Conservation (phyloP, 108 stramenopile genomes). For the Skeletonema grethae region DNA sequence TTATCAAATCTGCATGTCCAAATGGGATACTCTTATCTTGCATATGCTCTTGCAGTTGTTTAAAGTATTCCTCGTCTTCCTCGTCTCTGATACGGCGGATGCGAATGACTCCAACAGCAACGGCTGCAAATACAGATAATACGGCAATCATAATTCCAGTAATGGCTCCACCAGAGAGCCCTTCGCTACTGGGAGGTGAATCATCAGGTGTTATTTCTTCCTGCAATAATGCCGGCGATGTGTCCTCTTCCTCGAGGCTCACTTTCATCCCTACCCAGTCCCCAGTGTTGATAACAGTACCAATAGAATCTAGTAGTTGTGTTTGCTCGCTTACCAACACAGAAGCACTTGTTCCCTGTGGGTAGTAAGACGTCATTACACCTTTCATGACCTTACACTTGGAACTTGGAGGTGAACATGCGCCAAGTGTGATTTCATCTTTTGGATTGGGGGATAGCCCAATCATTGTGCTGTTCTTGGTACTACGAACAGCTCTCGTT, state of each 20-base stretch:
- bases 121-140: slow-evolving; percentile 13
- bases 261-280: slow-evolving; percentile 28
- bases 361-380: slow-evolving; percentile 36
- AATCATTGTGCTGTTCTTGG: slow-evolving; percentile 23
- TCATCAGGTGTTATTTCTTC: neutral
- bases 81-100: slow-evolving; percentile 21
- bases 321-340: slow-evolving; percentile 19
- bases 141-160: slow-evolving; percentile 25
- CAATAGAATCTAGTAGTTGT: slow-evolving; percentile 24
- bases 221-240: slow-evolving; percentile 3
- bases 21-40: slow-evolving; percentile 23
- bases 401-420: slow-evolving; percentile 13
- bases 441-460: slow-evolving; percentile 39
- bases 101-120: slow-evolving; percentile 1
- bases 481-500: slow-evolving; percentile 8
- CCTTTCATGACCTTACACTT: slow-evolving; percentile 40
- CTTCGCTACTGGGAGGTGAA: slow-evolving; percentile 12
- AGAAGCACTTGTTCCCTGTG: slow-evolving; percentile 6
- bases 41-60: neutral
- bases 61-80: slow-evolving; percentile 10
- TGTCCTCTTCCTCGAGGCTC: slow-evolving; percentile 24
- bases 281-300: slow-evolving; percentile 29
- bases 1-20: slow-evolving; percentile 12
- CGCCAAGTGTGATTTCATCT: slow-evolving; percentile 7
- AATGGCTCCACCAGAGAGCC: slow-evolving; percentile 34